These are phyloP conservation scores for Volvox africanus DNA, from an alignment of 139 green algal genomes.

Conservation along the genomic window DNA sequence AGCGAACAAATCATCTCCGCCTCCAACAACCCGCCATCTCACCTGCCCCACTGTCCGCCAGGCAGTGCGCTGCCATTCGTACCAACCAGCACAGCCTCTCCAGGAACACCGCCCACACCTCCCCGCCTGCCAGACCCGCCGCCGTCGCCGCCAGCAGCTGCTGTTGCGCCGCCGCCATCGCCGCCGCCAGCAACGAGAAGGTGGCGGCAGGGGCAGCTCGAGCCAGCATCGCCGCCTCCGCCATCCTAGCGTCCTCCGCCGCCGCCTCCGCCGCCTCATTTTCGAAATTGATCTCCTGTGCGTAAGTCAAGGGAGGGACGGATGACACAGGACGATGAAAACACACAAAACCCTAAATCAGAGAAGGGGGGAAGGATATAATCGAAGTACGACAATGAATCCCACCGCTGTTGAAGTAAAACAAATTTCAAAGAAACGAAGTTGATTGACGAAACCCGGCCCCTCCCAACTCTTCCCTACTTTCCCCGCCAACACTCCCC, in stretches of 20 bases:
- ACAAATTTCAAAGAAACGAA: no score
- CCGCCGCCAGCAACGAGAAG: constrained; percentile 66
- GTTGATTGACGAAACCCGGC: no score
- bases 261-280: constrained; percentile 71
- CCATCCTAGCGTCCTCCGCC: constrained; percentile 74
- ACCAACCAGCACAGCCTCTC: constrained; percentile 89
- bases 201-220: constrained; percentile 59
- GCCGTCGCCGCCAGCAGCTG: constrained; percentile 35
- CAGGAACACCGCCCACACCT: constrained; percentile 53
- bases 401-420: no score
- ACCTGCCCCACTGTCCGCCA: constrained; percentile 83
- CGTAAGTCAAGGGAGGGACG: no score
- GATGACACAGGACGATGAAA: no score
- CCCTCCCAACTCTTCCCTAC: no score
- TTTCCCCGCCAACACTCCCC: no score
- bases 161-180: constrained; percentile 49
- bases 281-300: constrained; percentile 68
- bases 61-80: constrained; percentile 70
- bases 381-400: no score
- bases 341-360: no score
- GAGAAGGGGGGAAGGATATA: no score
- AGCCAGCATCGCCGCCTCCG: constrained; percentile 69
- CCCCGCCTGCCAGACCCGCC: neutral
- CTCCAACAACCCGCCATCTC: neutral
- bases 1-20: neutral